A percentile compares a stretch with the other conserved stretches of the same genome.
Conservation (phyloP, 176 grass and related monocot genomes). For the Alopecurus myosuroides region DNA sequence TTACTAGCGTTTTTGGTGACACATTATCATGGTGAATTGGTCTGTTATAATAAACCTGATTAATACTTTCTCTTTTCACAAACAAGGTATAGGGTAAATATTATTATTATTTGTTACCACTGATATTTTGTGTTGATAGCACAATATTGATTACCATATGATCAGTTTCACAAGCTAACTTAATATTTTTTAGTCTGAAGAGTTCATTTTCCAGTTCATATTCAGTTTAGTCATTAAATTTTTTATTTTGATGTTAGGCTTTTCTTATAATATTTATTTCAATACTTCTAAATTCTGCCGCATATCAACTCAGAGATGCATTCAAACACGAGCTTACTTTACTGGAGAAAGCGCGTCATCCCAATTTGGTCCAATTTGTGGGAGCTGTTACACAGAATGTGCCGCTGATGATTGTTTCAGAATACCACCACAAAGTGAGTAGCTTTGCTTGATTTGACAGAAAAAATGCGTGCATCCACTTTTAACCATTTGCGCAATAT, state of each 20-base stretch:
- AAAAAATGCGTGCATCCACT: not conserved
- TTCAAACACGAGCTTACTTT: constrained; percentile 90
- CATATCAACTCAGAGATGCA: constrained; percentile 61
- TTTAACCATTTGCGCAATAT: not conserved
- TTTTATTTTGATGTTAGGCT: not conserved
- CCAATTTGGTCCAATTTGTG: constrained; percentile 97
- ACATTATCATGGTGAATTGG: not conserved
- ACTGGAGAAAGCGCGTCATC: constrained; percentile 84
- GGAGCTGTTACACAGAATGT: constrained; percentile 95
- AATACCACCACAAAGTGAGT: constrained; percentile 82
- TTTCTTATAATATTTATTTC: not conserved
- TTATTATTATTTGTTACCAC: not conserved
- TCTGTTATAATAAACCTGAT: not conserved
- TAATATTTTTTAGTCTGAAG: not conserved
- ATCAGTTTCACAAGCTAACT: not conserved
- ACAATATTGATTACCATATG: not conserved
- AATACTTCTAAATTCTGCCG: not conserved
- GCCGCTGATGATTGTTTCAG: constrained; percentile 98
- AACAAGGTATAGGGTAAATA: not conserved
- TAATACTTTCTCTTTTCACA: not conserved
- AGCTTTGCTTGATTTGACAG: not conserved
- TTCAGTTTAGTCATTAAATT: not conserved
- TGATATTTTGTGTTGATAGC: not conserved
- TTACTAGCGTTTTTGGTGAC: not conserved
- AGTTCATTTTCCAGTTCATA: not conserved